A percentile compares a stretch with the other conserved stretches of the same genome.
These are phyloP conservation scores for Teunomyces stri DNA, from an alignment of 805 yeast genomes.

Conservation along the genomic window DNA sequence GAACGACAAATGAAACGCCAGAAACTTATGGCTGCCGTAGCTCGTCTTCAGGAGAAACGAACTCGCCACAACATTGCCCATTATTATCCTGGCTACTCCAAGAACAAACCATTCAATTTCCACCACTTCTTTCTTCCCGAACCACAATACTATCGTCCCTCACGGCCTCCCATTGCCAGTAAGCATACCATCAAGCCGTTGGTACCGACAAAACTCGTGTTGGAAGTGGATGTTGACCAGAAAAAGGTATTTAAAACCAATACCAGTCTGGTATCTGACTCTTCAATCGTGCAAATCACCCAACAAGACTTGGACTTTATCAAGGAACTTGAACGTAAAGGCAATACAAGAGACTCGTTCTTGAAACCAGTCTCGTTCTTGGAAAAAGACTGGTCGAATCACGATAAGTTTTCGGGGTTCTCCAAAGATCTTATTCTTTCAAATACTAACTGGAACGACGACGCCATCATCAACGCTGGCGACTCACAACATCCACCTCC, in stretches of 20 bases:
- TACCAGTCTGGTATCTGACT: neutral
- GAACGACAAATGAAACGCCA: slow-evolving; percentile 23
- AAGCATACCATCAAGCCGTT: slow-evolving; percentile 39
- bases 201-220: slow-evolving; percentile 55
- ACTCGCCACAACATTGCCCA: slow-evolving; percentile 33
- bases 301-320: slow-evolving; percentile 32
- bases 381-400: slow-evolving; percentile 29
- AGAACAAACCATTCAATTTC: slow-evolving; percentile 56
- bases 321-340: slow-evolving; percentile 21
- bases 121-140: slow-evolving; percentile 64
- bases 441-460: slow-evolving; percentile 78
- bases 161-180: slow-evolving; percentile 45
- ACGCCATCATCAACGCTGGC: slow-evolving; percentile 53
- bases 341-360: slow-evolving; percentile 13
- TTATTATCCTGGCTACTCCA: slow-evolving; percentile 63
- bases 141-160: slow-evolving; percentile 53
- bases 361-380: slow-evolving; percentile 31
- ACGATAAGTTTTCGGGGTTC: slow-evolving; percentile 40
- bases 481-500: slow-evolving; percentile 15
- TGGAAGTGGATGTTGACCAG: slow-evolving; percentile 66
- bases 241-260: slow-evolving; percentile 46
- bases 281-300: slow-evolving; percentile 21
- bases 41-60: slow-evolving; percentile 27
- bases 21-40: slow-evolving; percentile 27
- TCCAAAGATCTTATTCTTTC: slow-evolving; percentile 61